phyloP scores from a whole-genome alignment of 306 rosid species.

The Bauhinia variegata region DNA sequence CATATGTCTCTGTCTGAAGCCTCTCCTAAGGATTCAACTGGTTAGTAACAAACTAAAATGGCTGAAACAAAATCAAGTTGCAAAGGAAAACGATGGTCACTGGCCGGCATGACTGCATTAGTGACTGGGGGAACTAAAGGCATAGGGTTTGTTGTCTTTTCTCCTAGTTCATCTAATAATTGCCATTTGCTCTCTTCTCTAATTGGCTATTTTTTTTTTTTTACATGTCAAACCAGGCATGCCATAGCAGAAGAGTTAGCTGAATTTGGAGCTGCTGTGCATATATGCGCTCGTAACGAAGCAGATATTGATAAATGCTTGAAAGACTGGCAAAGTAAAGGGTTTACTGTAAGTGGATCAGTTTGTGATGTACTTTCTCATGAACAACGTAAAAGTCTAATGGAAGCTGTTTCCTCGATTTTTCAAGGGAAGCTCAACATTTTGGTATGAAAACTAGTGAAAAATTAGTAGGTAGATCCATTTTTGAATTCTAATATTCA shows the following conservation, averaged over 20 bases:
- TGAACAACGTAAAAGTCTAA: conserved; percentile 23
- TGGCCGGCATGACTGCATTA: conserved; percentile 47
- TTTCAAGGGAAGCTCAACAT: conserved; percentile 40
- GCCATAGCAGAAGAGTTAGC: conserved; percentile 45
- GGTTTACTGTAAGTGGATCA: conserved; percentile 31
- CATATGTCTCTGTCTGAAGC: no score
- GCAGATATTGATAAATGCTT: conserved; percentile 27
- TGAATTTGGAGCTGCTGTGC: conserved; percentile 40
- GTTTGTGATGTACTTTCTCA: conserved; percentile 4
- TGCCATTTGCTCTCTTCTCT: no score
- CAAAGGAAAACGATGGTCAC: conserved; percentile 33
- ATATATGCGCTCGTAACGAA: conserved; percentile 36
- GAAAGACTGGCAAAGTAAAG: conserved; percentile 35
- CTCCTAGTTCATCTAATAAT: neutral
- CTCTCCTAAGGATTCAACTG: no score
- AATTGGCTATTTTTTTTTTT: no score
- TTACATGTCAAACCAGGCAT: conserved; percentile 11
- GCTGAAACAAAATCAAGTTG: neutral
- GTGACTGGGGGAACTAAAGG: conserved; percentile 45
- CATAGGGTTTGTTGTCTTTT: conserved; percentile 30
- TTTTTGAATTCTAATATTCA: no score
- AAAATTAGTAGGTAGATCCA: no score
- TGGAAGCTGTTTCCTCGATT: conserved; percentile 2
- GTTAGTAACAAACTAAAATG: conserved; percentile 8
- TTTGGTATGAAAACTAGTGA: no score